These are phyloP conservation scores for Solanum chiquidenum DNA, from an alignment of 257 asterid species.

Conservation along the genomic window DNA sequence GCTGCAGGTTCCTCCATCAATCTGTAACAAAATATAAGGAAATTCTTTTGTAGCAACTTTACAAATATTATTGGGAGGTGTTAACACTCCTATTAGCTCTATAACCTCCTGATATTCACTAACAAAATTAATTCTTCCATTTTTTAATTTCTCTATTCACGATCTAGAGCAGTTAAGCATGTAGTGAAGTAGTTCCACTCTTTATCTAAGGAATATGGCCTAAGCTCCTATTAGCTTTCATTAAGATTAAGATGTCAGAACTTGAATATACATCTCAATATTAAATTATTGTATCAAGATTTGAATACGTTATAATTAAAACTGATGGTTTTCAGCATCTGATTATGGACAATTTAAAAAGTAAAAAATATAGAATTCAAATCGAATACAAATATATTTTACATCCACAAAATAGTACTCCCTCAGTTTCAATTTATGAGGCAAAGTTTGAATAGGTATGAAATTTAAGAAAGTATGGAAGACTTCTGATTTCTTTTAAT, in stretches of 20 bases:
- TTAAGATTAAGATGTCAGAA: not conserved
- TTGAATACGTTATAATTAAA: not conserved
- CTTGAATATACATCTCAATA: not conserved
- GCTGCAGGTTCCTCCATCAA: slow-evolving; percentile 99
- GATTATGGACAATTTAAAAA: not conserved
- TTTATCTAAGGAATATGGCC: not conserved
- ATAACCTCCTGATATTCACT: not conserved
- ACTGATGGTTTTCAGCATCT: not conserved
- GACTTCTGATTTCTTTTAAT: not conserved
- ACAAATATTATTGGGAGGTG: not conserved
- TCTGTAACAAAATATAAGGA: slow-evolving; percentile 22
- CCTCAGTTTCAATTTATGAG: not conserved
- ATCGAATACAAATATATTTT: not conserved
- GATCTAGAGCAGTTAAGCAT: not conserved
- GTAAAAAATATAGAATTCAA: not conserved
- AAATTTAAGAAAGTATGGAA: not conserved
- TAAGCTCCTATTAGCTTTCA: not conserved
- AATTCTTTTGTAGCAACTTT: not conserved
- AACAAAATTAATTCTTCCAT: not conserved
- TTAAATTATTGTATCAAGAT: not conserved
- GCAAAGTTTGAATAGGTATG: not conserved
- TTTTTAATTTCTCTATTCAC: not conserved
- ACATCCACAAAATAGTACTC: not conserved
- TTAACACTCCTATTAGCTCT: not conserved
- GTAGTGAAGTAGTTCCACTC: not conserved